phyloP scores from a whole-genome alignment of 768 basidiomycete species.

The Kwoniella sp. region DNA sequence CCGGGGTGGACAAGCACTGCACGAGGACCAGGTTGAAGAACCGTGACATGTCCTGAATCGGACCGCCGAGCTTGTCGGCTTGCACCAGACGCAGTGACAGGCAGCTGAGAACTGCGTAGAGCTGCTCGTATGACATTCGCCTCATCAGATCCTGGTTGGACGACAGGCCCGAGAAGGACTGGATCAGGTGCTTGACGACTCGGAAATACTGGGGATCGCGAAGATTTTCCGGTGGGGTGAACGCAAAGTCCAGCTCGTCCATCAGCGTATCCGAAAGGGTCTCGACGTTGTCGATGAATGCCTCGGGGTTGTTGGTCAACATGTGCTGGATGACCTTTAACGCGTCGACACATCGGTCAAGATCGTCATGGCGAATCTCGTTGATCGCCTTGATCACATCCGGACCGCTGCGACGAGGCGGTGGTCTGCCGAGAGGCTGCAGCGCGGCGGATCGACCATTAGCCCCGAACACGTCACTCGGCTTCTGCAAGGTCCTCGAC shows the following conservation, averaged over 20 bases:
- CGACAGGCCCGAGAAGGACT: constrained; percentile 90
- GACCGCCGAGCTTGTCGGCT: constrained; percentile 78
- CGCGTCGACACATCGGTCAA: constrained; percentile 79
- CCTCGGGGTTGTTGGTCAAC: constrained; percentile 71
- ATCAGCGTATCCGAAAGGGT: constrained; percentile 86
- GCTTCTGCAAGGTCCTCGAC: background rate
- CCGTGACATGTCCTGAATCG: constrained; percentile 85
- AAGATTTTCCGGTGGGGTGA: constrained; percentile 73
- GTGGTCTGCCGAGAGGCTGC: constrained; percentile 19
- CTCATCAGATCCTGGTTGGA: constrained; percentile 84
- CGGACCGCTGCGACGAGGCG: constrained; percentile 10
- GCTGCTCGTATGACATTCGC: constrained; percentile 74
- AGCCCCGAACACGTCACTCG: constrained; percentile 6
- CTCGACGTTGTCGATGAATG: constrained; percentile 65
- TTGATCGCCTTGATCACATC: constrained; percentile 79
- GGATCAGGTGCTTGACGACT: constrained; percentile 93
- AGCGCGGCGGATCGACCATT: constrained; percentile 22
- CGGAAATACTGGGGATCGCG: constrained; percentile 76
- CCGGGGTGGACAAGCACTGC: constrained; percentile 81
- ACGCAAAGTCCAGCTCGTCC: constrained; percentile 84
- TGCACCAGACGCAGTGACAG: constrained; percentile 84
- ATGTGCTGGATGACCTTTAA: constrained; percentile 89
- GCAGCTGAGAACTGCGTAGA: constrained; percentile 85
- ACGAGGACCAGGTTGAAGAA: constrained; percentile 99
- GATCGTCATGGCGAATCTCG: constrained; percentile 81